Evolutionary conservation across 176 grass and related monocot genomes (phyloP).

Genomic region (Chrysopogon serrulatus): DNA sequence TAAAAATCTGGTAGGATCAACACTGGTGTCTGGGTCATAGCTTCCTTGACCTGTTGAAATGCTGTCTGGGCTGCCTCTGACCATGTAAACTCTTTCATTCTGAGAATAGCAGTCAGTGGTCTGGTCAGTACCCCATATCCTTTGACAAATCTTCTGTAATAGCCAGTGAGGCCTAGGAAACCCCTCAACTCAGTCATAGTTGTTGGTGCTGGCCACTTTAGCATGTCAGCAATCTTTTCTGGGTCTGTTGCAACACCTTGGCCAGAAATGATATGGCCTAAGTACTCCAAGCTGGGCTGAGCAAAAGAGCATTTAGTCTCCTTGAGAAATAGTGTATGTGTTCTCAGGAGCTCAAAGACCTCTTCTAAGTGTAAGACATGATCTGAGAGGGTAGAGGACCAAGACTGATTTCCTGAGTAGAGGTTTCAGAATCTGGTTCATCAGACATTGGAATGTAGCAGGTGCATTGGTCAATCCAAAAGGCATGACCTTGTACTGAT

Average conservation of each 20-base stretch:
- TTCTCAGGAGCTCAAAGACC: too few species aligned
- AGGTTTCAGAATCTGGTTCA: background rate
- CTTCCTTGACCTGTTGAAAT: accelerated
- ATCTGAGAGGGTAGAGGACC: too few species aligned
- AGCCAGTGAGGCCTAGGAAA: background rate
- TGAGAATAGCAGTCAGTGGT: accelerated
- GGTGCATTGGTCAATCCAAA: too few species aligned
- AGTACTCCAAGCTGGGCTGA: accelerated
- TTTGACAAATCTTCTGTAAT: background rate
- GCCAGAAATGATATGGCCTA: too few species aligned
- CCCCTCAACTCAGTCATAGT: accelerated
- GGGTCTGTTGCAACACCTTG: background rate
- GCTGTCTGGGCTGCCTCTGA: background rate
- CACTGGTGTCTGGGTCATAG: too few species aligned
- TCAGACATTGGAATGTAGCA: background rate
- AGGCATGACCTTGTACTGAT: too few species aligned
- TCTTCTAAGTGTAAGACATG: too few species aligned
- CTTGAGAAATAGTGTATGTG: too few species aligned
- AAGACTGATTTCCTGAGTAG: background rate
- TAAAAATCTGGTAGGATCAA: too few species aligned
- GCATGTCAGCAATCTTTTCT: background rate
- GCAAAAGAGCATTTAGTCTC: background rate
- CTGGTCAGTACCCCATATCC: accelerated
- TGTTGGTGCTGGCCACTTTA: accelerated
- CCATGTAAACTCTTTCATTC: accelerated